These are phyloP conservation scores for Murraya paniculata DNA, from an alignment of 345 rosid species.

Conservation along the genomic window DNA sequence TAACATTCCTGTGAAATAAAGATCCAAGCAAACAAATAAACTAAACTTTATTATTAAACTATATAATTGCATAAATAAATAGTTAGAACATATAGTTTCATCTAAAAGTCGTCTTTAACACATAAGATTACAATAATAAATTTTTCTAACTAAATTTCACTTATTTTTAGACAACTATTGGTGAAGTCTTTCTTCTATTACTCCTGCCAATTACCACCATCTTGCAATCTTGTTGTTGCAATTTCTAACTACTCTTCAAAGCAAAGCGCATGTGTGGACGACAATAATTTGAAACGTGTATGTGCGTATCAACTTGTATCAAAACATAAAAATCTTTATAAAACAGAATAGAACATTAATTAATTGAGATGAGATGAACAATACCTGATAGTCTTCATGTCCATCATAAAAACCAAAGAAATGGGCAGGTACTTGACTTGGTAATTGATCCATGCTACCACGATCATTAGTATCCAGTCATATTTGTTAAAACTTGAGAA, in stretches of 20 bases:
- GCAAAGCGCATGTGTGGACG: slow-evolving; percentile 58
- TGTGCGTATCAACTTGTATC: too few species aligned
- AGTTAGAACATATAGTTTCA: too few species aligned
- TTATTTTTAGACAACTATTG: slow-evolving; percentile 45
- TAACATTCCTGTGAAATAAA: too few species aligned
- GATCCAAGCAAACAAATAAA: too few species aligned
- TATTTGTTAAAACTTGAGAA: too few species aligned
- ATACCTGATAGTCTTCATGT: slow-evolving; percentile 77
- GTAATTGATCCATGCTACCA: slow-evolving; percentile 15
- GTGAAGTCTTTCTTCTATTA: slow-evolving; percentile 56
- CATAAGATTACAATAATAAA: too few species aligned
- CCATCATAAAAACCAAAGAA: slow-evolving; percentile 83
- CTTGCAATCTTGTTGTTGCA: slow-evolving; percentile 23
- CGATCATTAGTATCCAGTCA: slow-evolving; percentile 6
- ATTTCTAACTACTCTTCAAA: slow-evolving; percentile 58
- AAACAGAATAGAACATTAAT: too few species aligned
- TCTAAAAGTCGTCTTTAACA: too few species aligned
- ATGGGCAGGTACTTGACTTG: slow-evolving; percentile 37
- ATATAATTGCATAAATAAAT: too few species aligned
- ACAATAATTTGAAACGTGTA: slow-evolving; percentile 67
- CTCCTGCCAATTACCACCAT: slow-evolving; percentile 41
- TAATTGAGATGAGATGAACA: slow-evolving; percentile 7
- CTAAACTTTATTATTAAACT: too few species aligned
- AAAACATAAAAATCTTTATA: too few species aligned
- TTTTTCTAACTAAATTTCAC: too few species aligned